Evolutionary conservation across 768 basidiomycete species (phyloP).

Genomic region (Gelatoporia subvermispora): DNA sequence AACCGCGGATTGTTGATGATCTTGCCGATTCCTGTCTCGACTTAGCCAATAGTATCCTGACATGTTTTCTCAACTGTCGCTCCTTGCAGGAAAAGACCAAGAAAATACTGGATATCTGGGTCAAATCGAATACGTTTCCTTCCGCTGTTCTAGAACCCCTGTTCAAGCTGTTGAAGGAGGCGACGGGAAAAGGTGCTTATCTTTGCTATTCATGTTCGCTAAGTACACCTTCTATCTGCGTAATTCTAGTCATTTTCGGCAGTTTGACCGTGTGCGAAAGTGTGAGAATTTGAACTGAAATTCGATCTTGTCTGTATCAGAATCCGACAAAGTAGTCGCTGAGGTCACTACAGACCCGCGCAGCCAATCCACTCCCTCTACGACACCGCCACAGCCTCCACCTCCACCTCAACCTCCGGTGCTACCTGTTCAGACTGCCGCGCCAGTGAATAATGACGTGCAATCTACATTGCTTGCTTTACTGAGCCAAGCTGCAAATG

Average conservation of each 20-base stretch:
- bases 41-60: conserved; percentile 33
- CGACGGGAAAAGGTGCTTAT: conserved; percentile 83
- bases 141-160: conserved; percentile 67
- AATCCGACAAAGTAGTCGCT: conserved; percentile 31
- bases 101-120: conserved; percentile 98
- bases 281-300: conserved; percentile 69
- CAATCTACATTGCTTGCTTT: conserved; percentile 68
- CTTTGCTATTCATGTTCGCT: conserved; percentile 65
- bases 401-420: conserved; percentile 7
- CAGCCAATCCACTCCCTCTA: conserved; percentile 13
- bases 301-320: conserved; percentile 56
- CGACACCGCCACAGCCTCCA: conserved; percentile 11
- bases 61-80: conserved; percentile 25
- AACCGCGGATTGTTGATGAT: neutral
- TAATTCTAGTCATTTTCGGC: conserved; percentile 60
- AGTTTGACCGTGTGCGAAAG: conserved; percentile 37
- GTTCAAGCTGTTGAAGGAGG: conserved; percentile 60
- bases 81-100: conserved; percentile 85
- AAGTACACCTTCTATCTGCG: conserved; percentile 67
- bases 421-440: conserved; percentile 26
- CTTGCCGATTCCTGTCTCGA: conserved; percentile 22
- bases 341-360: conserved; percentile 17
- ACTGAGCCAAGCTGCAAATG: conserved; percentile 60
- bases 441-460: conserved; percentile 26
- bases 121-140: conserved; percentile 86